Evolutionary conservation across 352 stramenopile species (phyloP).

Genomic region (Phytophthora macrochlamydospora): DNA sequence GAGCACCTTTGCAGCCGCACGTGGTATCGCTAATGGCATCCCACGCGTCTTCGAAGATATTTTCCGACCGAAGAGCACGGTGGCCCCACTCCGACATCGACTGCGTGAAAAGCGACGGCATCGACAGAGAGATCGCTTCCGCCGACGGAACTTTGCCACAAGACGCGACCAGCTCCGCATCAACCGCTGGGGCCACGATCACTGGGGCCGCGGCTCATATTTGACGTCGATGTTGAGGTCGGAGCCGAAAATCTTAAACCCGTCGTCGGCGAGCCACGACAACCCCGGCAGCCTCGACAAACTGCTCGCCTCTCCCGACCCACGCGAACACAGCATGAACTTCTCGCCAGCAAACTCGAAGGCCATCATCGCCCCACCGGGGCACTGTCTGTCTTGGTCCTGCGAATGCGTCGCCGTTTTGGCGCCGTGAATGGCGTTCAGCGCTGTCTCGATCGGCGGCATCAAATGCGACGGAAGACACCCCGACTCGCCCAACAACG

Average conservation of each 20-base stretch:
- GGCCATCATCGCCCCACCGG: slow-evolving; percentile 24
- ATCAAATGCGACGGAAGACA: slow-evolving; percentile 33
- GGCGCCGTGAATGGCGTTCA: slow-evolving; percentile 32
- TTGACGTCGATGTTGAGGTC: slow-evolving; percentile 50
- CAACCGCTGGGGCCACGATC: slow-evolving; percentile 22
- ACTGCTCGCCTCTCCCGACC: background rate
- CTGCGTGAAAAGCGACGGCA: slow-evolving; percentile 23
- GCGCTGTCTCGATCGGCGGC: slow-evolving; percentile 35
- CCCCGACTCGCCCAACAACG: slow-evolving; percentile 3
- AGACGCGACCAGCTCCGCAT: slow-evolving; percentile 12
- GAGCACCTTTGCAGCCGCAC: slow-evolving; percentile 46
- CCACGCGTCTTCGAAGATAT: slow-evolving; percentile 22
- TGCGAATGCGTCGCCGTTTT: slow-evolving; percentile 8
- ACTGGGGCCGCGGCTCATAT: slow-evolving; percentile 30
- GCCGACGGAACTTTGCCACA: slow-evolving; percentile 32
- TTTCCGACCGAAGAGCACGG: slow-evolving; percentile 24
- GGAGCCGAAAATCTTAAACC: slow-evolving; percentile 46
- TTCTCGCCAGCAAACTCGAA: slow-evolving; percentile 48
- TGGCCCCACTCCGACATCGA: slow-evolving; percentile 31
- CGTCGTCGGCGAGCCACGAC: slow-evolving; percentile 29
- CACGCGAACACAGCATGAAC: slow-evolving; percentile 46
- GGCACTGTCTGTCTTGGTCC: slow-evolving; percentile 6
- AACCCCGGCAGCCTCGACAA: slow-evolving; percentile 16
- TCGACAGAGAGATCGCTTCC: slow-evolving; percentile 23
- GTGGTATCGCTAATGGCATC: slow-evolving; percentile 32